phyloP scores from a whole-genome alignment of 169 alveolate species.

The Perkinsus chesapeaki region DNA sequence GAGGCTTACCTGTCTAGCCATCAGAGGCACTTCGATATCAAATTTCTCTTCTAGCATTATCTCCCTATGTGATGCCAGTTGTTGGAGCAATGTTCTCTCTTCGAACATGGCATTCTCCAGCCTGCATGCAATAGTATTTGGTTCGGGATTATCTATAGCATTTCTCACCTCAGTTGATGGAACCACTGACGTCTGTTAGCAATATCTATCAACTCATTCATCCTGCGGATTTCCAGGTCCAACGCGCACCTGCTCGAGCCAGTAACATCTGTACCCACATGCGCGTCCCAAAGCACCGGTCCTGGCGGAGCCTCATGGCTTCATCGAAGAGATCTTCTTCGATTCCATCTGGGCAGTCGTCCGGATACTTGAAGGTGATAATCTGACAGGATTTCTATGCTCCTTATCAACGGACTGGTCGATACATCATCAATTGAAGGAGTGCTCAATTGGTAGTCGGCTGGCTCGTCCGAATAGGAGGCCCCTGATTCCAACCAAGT shows the following conservation, averaged over 20 bases:
- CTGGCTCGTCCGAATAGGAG: no score
- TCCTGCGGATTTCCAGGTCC: not conserved
- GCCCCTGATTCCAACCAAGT: not conserved
- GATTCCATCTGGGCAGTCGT: not conserved
- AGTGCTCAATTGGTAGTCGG: no score
- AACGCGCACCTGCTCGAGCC: not conserved
- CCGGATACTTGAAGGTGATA: not conserved
- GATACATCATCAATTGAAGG: no score
- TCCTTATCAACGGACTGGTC: no score
- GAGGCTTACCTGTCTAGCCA: conserved; percentile 35
- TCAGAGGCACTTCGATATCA: conserved; percentile 58
- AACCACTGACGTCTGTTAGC: not conserved
- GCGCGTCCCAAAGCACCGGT: not conserved
- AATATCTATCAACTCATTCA: not conserved
- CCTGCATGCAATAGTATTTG: not conserved
- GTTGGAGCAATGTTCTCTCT: not conserved
- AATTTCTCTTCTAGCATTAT: conserved; percentile 46
- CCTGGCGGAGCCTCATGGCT: not conserved
- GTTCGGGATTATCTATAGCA: no score
- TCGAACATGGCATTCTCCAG: not conserved
- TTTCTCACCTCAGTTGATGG: not conserved
- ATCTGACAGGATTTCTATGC: no score
- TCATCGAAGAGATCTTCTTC: not conserved
- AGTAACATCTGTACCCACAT: not conserved
- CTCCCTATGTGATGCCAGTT: conserved; percentile 31